Conservation (phyloP, 331 rosid genomes). For the Quercus tomentella region DNA sequence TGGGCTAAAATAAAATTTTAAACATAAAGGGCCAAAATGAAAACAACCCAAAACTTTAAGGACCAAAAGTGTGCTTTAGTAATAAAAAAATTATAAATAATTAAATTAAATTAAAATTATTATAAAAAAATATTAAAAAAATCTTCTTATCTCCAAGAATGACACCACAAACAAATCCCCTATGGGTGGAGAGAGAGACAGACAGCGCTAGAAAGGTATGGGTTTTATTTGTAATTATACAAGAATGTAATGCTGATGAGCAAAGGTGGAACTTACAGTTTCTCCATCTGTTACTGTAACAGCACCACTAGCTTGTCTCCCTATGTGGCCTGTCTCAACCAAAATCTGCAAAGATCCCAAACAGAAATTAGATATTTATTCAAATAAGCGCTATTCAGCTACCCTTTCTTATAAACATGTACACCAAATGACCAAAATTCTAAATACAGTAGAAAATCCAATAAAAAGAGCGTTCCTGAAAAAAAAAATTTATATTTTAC, state of each 20-base stretch:
- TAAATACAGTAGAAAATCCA: neutral
- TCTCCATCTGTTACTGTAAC: slow-evolving; percentile 96
- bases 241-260: slow-evolving; percentile 12
- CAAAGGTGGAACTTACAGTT: slow-evolving; percentile 63
- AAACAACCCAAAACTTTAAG: too few species aligned
- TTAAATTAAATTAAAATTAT: too few species aligned
- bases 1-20: too few species aligned
- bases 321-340: slow-evolving; percentile 97
- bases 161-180: neutral
- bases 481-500: too few species aligned
- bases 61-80: too few species aligned
- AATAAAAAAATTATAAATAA: too few species aligned
- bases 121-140: neutral
- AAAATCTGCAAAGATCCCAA: slow-evolving; percentile 61
- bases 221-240: neutral
- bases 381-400: neutral
- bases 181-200: neutral
- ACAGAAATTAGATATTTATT: slow-evolving; percentile 5
- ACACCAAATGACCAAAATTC: neutral
- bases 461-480: neutral
- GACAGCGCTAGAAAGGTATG: neutral
- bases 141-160: neutral
- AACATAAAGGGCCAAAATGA: too few species aligned
- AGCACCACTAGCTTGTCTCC: slow-evolving; percentile 93
- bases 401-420: neutral